These are phyloP conservation scores for Silene coronaria DNA, from an alignment of 179 eudicot genomes.

Conservation along the genomic window DNA sequence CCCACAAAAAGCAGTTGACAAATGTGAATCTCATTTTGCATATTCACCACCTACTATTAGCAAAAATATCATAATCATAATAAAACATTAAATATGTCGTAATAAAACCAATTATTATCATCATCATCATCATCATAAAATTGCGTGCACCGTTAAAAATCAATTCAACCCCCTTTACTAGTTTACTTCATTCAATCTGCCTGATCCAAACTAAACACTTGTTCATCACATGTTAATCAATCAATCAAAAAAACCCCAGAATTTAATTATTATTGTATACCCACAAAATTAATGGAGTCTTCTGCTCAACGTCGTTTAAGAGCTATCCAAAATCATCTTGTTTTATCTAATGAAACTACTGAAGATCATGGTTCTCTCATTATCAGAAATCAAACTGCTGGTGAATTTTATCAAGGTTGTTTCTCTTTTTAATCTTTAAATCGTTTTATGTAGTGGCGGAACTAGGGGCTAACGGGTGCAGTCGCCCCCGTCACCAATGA, in stretches of 20 bases:
- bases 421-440: not conserved
- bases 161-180: not conserved
- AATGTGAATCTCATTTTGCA: not conserved
- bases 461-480: too few species aligned
- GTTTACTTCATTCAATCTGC: not conserved
- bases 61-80: too few species aligned
- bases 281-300: conserved; percentile 38
- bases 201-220: not conserved
- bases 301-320: conserved; percentile 51
- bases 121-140: conserved; percentile 15
- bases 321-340: conserved; percentile 55
- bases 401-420: conserved; percentile 52
- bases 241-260: not conserved
- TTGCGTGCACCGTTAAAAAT: conserved; percentile 24
- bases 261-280: not conserved
- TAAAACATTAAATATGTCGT: not conserved
- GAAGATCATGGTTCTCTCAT: conserved; percentile 29
- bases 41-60: too few species aligned
- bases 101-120: not conserved
- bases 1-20: too few species aligned
- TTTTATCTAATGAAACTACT: conserved; percentile 12
- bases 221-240: not conserved
- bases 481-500: too few species aligned
- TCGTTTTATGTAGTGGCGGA: not conserved
- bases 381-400: conserved; percentile 45